Evolutionary conservation across 257 asterid genomes (phyloP).

Genomic region (Avicennia marina): DNA sequence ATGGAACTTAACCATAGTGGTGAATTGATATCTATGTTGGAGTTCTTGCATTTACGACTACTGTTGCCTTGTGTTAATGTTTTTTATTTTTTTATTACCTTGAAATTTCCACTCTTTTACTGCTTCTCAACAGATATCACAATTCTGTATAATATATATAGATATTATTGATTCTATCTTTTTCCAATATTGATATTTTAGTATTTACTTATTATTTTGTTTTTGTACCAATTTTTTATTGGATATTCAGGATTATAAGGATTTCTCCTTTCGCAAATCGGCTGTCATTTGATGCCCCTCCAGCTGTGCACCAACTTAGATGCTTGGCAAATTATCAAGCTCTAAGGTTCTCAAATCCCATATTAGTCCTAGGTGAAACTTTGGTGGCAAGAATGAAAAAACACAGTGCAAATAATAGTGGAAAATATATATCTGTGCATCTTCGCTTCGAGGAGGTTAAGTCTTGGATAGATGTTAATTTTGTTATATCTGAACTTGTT

Average conservation of each 20-base stretch:
- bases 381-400: slow-evolving; percentile 89
- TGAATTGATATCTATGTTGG: background rate
- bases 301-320: slow-evolving; percentile 83
- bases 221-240: background rate
- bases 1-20: background rate
- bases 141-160: no score
- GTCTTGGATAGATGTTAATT: slow-evolving; percentile 24
- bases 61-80: no score
- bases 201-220: no score
- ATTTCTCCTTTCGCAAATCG: slow-evolving; percentile 97
- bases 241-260: slow-evolving; percentile 69
- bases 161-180: no score
- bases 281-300: slow-evolving; percentile 88
- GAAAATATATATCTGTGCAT: slow-evolving; percentile 93
- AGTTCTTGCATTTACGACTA: background rate
- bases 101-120: no score
- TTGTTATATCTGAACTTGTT: background rate
- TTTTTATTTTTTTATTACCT: no score
- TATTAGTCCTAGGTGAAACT: slow-evolving; percentile 63
- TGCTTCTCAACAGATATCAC: no score
- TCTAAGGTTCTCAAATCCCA: slow-evolving; percentile 68
- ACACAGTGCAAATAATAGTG: slow-evolving; percentile 77
- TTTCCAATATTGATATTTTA: no score
- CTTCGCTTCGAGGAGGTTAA: slow-evolving; percentile 99
- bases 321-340: slow-evolving; percentile 97